phyloP scores from a whole-genome alignment of 495 filamentous ascomycete species.

The Beverwykella pulmonaria region DNA sequence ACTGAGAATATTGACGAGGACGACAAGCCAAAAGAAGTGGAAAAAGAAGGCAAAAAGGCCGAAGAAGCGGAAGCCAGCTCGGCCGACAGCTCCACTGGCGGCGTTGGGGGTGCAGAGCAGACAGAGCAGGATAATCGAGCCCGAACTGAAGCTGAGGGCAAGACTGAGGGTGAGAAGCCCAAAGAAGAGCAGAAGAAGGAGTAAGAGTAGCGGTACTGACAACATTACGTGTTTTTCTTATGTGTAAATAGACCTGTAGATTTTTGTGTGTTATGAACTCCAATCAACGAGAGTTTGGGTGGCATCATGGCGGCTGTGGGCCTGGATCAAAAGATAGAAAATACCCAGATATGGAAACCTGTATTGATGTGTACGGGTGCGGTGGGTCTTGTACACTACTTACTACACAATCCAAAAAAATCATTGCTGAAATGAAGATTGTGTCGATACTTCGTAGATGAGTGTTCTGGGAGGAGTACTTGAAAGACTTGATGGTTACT shows the following conservation, averaged over 20 bases:
- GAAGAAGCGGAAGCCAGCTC: constrained; percentile 28
- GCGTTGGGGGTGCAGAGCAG: constrained; percentile 13
- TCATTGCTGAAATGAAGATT: too few species aligned
- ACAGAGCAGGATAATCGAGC: constrained; percentile 29
- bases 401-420: neutral
- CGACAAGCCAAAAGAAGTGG: constrained; percentile 54
- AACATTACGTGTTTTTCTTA: neutral
- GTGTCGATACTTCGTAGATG: too few species aligned
- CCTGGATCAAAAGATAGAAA: neutral
- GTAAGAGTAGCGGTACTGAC: constrained; percentile 21
- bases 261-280: neutral
- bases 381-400: neutral
- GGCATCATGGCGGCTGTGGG: neutral
- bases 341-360: neutral
- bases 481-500: too few species aligned
- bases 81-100: constrained; percentile 1
- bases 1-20: constrained; percentile 84
- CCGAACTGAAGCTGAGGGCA: neutral
- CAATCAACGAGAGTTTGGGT: constrained; percentile 1
- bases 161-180: neutral
- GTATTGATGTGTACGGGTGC: neutral
- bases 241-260: constrained; percentile 1
- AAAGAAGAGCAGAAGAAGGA: constrained; percentile 42
- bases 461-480: too few species aligned
- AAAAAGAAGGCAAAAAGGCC: constrained; percentile 34